Base-by-base conservation (phyloP, 352 stramenopile genomes). In the Saprolegnia parasitica region DNA sequence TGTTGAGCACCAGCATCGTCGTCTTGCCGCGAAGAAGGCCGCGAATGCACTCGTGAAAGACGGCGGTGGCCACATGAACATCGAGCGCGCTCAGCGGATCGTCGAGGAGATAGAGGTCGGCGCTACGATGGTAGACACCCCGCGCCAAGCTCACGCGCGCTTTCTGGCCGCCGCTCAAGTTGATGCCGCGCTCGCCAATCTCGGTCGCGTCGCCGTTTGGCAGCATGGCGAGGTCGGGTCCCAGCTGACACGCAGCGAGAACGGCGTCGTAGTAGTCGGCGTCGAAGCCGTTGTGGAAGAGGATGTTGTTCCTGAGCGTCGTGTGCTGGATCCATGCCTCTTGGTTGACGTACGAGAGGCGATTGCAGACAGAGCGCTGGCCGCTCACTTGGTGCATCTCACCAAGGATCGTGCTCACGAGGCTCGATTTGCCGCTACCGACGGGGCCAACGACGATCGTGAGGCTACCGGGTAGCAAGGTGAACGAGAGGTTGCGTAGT, bases 151-250 rank as follows among this genome's bases (percentile, higher is more conserved):
- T 87, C 10, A 98, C 88, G 63, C 95, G 85, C 39, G 83, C 89
- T 64, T 97, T 97, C 78, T 99, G 96, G 5, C 97, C 97, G 16
- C 97, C 97, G 39, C 81, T 98, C 5, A 99, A 77, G 73, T 98
- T 99, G 52, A 99, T 96, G 0, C 97, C 97, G 70, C 97, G 98
- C 79, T 99, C 96, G 9, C 97, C 97, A 56, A 99, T 99, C 77
- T 99, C 96, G 0, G 96, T 99, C 71, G 77, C 67, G 75, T 99
- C 97, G 20, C 96, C 96, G 29, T 84, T 84, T 5, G 93, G 87
- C 23, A 99, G 76, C 46, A 97, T 83, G 50, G 78, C 77, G 37
- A 98, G 72, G 72, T 98, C 96, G 58, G 91, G 87, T 16, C 77
- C 73, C 26, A 98, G 77, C 24, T 89, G 83, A 63, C 90, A 98